Base-by-base conservation (phyloP, 495 filamentous ascomycete species). In the Penicillium angulare region DNA sequence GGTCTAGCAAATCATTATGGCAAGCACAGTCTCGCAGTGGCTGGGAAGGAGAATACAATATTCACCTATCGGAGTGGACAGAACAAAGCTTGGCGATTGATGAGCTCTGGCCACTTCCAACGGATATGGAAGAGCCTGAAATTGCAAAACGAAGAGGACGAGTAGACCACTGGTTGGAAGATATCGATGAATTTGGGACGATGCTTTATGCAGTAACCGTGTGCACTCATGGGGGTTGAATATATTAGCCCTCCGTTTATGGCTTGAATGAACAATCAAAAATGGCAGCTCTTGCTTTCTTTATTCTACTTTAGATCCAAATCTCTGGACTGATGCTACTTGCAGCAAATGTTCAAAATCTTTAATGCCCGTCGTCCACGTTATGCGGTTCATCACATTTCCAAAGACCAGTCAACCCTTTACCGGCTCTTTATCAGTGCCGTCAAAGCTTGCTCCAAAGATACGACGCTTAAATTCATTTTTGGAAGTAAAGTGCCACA, bases 141-240 rank as follows among this genome's bases (percentile, higher is more conserved):
- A 35, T 71, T 47, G 41, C 42, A 9, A 47, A 52, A 44, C 65
- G 69, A 50, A 61, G 62, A 0, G 55, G 43, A 1, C 57, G 72
- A 52, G 69, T 74, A 1, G 69, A 78, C 47, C 63, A 45, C 5
- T 77, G 76, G 74, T 50, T 78, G 8, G 68, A 74, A 45, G 57
- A 63, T 22, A 41, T 77, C 13, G 74, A 79, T 51, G 72, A 75
- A 52, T 79, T 64, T 59, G 76, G 74, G 18, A 75, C 65, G 0
- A 76, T 77, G 74, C 57, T 79, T n/a, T 77, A 69, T 46, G 65
- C 74, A 0, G 69, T 75, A 9, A 73, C 68, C 1, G 63, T 60
- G 13, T 73, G 66, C 48, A 77, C 73, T 12, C 73, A 76, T 50
- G 73, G 63, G 7, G 50, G 52, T 27, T 66, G 43, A 61, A 41